These are phyloP conservation scores for Evernia prunastri DNA, from an alignment of 495 filamentous ascomycete species.

Conservation along the genomic window DNA sequence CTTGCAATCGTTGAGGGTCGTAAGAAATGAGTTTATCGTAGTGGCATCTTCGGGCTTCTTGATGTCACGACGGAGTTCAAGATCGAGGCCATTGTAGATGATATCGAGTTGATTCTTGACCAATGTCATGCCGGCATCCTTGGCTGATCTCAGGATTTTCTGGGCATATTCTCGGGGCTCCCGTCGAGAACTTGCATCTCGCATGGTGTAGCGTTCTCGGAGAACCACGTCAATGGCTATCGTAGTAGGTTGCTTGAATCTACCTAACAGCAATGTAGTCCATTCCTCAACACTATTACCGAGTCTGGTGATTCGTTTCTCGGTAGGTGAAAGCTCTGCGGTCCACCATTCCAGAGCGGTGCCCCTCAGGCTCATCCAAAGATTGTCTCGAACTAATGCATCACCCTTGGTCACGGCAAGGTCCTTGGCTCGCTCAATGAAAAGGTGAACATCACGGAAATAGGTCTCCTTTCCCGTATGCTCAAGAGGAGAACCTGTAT, in stretches of 20 bases:
- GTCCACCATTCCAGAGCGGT: background rate
- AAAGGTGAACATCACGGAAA: background rate
- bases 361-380: background rate
- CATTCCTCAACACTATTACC: background rate
- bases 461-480: background rate
- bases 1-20: background rate
- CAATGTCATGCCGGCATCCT: background rate
- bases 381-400: background rate
- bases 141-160: background rate
- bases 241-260: background rate
- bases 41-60: background rate
- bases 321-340: background rate
- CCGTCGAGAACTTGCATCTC: background rate
- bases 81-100: background rate
- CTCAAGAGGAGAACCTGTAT: background rate
- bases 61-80: background rate
- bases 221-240: background rate
- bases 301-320: background rate
- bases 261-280: background rate
- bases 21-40: background rate
- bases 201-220: background rate
- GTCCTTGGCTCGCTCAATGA: conserved; percentile 6
- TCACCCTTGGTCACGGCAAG: background rate
- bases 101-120: background rate
- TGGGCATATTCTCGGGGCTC: background rate